These are phyloP conservation scores for Paramecium bursaria DNA, from an alignment of 73 alveolate genomes.

Conservation along the genomic window DNA sequence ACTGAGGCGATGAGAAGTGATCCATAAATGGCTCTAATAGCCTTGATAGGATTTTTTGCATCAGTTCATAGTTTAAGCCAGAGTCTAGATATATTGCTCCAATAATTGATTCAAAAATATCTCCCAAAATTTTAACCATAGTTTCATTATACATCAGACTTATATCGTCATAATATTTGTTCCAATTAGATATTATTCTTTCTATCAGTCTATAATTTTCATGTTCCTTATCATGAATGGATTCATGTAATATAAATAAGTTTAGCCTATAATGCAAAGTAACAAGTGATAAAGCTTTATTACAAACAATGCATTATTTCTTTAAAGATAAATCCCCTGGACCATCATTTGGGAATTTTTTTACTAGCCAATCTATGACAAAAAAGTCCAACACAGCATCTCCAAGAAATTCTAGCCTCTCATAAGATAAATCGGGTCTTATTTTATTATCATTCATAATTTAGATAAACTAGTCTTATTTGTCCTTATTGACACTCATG, in stretches of 20 bases:
- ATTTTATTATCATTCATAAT: not conserved
- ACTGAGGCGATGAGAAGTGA: constrained; percentile 32
- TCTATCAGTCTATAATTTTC: not conserved
- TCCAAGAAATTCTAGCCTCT: constrained; percentile 71
- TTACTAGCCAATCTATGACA: constrained; percentile 57
- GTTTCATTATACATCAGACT: constrained; percentile 30
- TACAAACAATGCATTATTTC: constrained; percentile 48
- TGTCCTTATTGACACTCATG: too few relatives aligned
- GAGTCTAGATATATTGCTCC: constrained; percentile 72
- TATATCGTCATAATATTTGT: constrained; percentile 49
- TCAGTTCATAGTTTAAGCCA: constrained; percentile 6
- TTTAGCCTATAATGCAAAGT: constrained; percentile 18
- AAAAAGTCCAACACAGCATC: constrained; percentile 69
- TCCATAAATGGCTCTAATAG: constrained; percentile 30
- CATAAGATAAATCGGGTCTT: constrained; percentile 59
- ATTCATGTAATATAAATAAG: constrained; percentile 24
- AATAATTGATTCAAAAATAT: constrained; percentile 66
- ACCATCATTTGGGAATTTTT: constrained; percentile 2
- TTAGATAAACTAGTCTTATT: not conserved
- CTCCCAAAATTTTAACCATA: constrained; percentile 56
- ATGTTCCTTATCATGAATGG: constrained; percentile 19
- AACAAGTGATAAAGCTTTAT: constrained; percentile 40
- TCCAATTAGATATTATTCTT: not conserved
- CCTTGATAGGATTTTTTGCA: not conserved
- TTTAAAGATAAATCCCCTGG: constrained; percentile 40